Evolutionary conservation across 768 basidiomycete genomes (phyloP), one percentile per base, ranked within the genome.

Genomic region (Calocera cornea): DNA sequence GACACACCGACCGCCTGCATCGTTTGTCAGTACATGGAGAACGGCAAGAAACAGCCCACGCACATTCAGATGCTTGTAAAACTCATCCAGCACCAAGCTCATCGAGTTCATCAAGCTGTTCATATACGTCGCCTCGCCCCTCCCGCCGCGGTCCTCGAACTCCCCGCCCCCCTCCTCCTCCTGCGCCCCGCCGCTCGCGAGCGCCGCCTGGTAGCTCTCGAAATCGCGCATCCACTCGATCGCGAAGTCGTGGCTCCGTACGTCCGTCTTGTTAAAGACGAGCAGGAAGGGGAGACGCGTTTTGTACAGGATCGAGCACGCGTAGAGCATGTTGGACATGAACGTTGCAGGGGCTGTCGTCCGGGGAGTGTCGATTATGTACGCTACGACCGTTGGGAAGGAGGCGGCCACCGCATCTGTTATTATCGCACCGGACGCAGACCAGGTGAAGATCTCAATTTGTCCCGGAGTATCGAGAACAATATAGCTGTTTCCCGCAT

Each of bases 381-480:
- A 99, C 17, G 97, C 97, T 38, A 99, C 87, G 36, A 95, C 92
- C 1, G 97, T 88, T 3, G 97, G 97, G 67, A 98, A 80, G 0
- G 94, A 86, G 1, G 92, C 90, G 0, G 97, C 97, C 44, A 99
- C 82, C 19, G 97, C 92, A 74, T 98, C 95, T 44, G 97, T 99
- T 72, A 99, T 98, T 74, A 99, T 99, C 12, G 95, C 88, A 2
- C 97, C 97, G 54, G 95, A 97, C 1, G 97, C 97, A 0, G 95
- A 97, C 97, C 97, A 99, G 64, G 97, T 99, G 75, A 99, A 99
- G 71, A 98, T 99, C 78, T 99, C 97, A 73, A 99, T 99, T 78
- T 99, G 97, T 2, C 97, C 97, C 5, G 97, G 97, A 0, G 97
- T 99, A 73, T 99, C 97, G 60, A 99, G 80, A 54, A 99, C 87